Evolutionary conservation across 139 green algal species (phyloP), one percentile per base, ranked within the genome.

Genomic region (Coccomyxa sp.): DNA sequence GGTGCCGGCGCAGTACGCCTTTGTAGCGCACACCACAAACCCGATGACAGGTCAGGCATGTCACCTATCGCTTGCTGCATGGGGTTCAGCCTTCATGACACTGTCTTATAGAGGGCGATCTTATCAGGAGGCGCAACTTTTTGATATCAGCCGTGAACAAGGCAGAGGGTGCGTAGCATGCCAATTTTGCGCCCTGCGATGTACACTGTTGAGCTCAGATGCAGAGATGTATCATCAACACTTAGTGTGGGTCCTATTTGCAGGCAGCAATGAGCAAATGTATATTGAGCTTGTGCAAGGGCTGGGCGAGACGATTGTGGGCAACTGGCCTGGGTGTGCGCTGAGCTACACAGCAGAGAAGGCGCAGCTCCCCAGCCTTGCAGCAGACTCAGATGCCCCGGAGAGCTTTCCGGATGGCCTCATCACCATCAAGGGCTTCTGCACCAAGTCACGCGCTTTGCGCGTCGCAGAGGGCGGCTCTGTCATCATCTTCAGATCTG

Each of bases 241-340:
- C n/a, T n/a, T n/a, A n/a, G n/a, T n/a, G n/a, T n/a, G n/a, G n/a
- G n/a, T n/a, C n/a, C n/a, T n/a, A n/a, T n/a, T n/a, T 72, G 74
- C 78, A 84, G 84, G 78, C 2, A 78, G 85, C 36, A 36, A 37
- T 8, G 64, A 68, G 10, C 78, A 89, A 77, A 79, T 91, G 4
- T 84, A 81, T 34, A 55, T 86, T 31, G 82, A 91, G 82, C 33
- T 86, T 75, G 89, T 93, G 74, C 68, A 82, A 44, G 90, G 90
- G 27, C 73, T 94, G 38, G 90, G 90, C 7, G 90, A 94, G 82
- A 74, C 84, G 24, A 81, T 94, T 22, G 90, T 94, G 39, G 87
- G 88, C 27, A 92, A 88, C 76, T 83, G 88, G 54, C 87, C 87
- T 8, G 90, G 90, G 14, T 68, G 79, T 2, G 86, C 87, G 6